Base-by-base conservation (phyloP, 2,329 filamentous ascomycete genomes). In the Diplocarpon mali region DNA sequence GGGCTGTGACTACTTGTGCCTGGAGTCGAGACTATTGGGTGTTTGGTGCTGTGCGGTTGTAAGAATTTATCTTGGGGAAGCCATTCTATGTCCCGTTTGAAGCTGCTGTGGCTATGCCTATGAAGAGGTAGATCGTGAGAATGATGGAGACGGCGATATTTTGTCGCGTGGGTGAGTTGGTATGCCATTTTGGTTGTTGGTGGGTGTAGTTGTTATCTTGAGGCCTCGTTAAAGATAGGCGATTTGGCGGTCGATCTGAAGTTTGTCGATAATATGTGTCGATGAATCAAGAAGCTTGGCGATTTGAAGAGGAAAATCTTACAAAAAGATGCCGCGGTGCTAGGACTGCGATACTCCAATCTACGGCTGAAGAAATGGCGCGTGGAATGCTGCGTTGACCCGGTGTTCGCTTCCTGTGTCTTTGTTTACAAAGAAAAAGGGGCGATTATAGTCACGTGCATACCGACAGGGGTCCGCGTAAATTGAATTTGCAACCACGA, bases 1-100 rank as follows among this genome's bases (percentile, higher is more conserved):
- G 24, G 20, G 15, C 24, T 29, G 4, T 30, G 28, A 17, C 35
- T 27, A 14, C 7, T 30, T 20, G 29, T 27, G n/a, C n/a, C 11
- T 28, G 36, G 35, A 8, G 45, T 41, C 5, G 35, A n/a, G 14
- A 3, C 29, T 27, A 37, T 20, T n/a, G 32, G 15, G 0, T 36
- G 40, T 40, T 37, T 40, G 30, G 31, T 40, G 27, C 45, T 47
- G 20, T 24, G 20, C 20, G 20, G 20, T 24, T 24, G 20, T 24
- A 7, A 24, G 20, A 24, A 24, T 7, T 24, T 7, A 24, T 24
- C 20, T 4, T 7, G 9, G 7, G 13, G 35, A 9, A 24, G 17
- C 20, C 30, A 9, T 45, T 48, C 43, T 46, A 50, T 24, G 45
- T 50, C 24, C 40, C 40, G 34, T 50, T 50, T 11, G 37, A 30